phyloP scores from a whole-genome alignment of 1,139 yeast genomes.

The Candida sanyaensis region DNA sequence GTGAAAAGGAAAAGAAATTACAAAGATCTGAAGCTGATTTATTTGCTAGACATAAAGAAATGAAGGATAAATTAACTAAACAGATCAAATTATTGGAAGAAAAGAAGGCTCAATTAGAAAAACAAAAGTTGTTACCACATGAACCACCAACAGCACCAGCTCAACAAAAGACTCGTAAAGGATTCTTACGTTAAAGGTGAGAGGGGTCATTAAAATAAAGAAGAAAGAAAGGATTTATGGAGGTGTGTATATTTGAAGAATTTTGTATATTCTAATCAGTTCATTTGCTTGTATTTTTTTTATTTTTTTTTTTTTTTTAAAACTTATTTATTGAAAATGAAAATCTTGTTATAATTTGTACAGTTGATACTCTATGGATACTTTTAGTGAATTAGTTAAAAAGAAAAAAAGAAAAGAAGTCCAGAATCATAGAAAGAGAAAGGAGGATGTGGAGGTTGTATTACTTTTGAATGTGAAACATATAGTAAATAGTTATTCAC shows the following conservation, averaged over 20 bases:
- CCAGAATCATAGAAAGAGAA: too few relatives aligned
- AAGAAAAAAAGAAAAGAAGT: too few relatives aligned
- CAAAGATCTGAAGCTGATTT: slow-evolving; percentile 97
- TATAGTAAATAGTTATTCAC: not conserved
- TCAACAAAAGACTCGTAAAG: slow-evolving; percentile 52
- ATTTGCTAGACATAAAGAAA: slow-evolving; percentile 92
- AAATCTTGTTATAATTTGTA: too few relatives aligned
- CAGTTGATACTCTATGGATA: too few relatives aligned
- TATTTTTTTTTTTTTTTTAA: not conserved
- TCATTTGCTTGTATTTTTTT: not conserved
- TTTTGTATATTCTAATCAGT: not conserved
- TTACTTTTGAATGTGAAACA: not conserved
- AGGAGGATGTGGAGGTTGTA: too few relatives aligned
- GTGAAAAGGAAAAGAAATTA: slow-evolving; percentile 95
- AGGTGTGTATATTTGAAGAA: not conserved
- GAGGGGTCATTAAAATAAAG: not conserved
- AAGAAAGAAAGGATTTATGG: too few relatives aligned
- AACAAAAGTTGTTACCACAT: slow-evolving; percentile 56
- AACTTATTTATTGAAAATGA: too few relatives aligned
- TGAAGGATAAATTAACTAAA: slow-evolving; percentile 90
- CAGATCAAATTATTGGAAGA: slow-evolving; percentile 91
- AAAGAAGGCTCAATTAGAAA: slow-evolving; percentile 82
- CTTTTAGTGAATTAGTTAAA: too few relatives aligned
- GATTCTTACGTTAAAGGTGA: slow-evolving; percentile 46
- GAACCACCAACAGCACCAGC: slow-evolving; percentile 55